Conservation (phyloP, 2,329 filamentous ascomycete genomes). For the Nakataea oryzae region DNA sequence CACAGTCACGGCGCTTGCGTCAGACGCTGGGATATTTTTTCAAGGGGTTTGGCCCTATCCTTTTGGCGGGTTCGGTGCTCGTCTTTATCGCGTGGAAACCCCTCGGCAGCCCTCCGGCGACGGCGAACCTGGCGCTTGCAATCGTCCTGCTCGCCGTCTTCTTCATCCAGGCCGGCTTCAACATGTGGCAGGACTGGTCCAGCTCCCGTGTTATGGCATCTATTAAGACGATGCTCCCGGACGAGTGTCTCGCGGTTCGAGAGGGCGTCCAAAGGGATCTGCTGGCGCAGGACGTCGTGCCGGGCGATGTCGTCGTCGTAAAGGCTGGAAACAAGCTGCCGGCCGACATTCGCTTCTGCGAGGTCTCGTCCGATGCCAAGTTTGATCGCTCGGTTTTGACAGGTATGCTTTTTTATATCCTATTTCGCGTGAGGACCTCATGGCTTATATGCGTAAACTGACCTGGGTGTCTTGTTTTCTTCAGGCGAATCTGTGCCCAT, state of each 20-base stretch:
- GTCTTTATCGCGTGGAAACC: slow-evolving; percentile 73
- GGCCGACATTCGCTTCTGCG: slow-evolving; percentile 60
- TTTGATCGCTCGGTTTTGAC: slow-evolving; percentile 68
- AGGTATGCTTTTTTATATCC: slow-evolving; percentile 27
- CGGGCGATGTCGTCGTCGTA: slow-evolving; percentile 58
- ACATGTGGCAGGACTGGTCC: slow-evolving; percentile 65
- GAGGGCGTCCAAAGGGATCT: slow-evolving; percentile 34
- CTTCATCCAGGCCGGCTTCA: slow-evolving; percentile 58
- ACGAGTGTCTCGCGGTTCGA: slow-evolving; percentile 55
- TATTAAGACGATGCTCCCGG: slow-evolving; percentile 72
- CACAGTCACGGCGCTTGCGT: slow-evolving; percentile 47
- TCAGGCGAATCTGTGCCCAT: slow-evolving; percentile 56
- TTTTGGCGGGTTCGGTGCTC: slow-evolving; percentile 57
- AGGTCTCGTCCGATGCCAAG: slow-evolving; percentile 57
- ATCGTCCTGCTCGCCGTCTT: slow-evolving; percentile 65
- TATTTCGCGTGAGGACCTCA: not conserved
- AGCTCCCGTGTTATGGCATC: slow-evolving; percentile 68
- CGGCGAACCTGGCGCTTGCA: slow-evolving; percentile 61
- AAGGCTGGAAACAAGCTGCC: slow-evolving; percentile 65
- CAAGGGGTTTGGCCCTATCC: slow-evolving; percentile 63
- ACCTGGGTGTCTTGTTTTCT: not conserved
- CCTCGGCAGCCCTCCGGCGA: slow-evolving; percentile 57
- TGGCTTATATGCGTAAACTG: not conserved
- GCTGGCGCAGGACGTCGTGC: slow-evolving; percentile 52
- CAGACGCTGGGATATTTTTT: slow-evolving; percentile 63